Percentiles rank a stretch among this genome's conserved stretches.
These are phyloP conservation scores for Actinidia chinensis DNA, from an alignment of 179 eudicot genomes.

Conservation along the genomic window DNA sequence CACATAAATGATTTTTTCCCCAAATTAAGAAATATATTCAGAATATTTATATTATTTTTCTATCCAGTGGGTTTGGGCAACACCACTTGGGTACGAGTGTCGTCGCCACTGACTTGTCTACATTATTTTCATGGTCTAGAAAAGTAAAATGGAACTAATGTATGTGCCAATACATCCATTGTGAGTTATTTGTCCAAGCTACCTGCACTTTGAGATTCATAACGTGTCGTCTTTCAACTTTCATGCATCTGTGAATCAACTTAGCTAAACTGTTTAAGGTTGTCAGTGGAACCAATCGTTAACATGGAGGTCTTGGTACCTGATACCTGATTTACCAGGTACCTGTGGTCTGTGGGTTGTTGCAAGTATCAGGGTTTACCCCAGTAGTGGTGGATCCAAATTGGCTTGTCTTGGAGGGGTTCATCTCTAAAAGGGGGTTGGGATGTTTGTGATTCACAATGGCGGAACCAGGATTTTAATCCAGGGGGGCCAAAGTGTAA, in stretches of 20 bases:
- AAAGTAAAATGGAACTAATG: background rate
- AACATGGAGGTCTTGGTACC: background rate
- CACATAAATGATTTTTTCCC: too few relatives aligned
- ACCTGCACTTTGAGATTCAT: conserved; percentile 13
- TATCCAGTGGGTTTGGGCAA: too few relatives aligned
- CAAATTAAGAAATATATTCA: too few relatives aligned
- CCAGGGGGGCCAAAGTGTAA: too few relatives aligned
- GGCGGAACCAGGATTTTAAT: too few relatives aligned
- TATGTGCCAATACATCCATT: background rate
- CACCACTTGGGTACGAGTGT: too few relatives aligned
- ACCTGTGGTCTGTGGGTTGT: background rate
- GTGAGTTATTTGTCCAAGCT: background rate
- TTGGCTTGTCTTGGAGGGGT: background rate
- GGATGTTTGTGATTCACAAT: too few relatives aligned
- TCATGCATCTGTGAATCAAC: background rate
- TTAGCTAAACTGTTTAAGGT: background rate
- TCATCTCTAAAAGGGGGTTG: too few relatives aligned
- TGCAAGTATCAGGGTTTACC: background rate
- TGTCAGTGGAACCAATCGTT: background rate
- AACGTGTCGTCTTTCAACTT: background rate
- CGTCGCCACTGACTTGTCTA: too few relatives aligned
- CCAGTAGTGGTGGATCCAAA: background rate
- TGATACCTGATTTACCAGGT: background rate
- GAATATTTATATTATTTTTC: too few relatives aligned
- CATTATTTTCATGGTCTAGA: background rate